Evolutionary conservation across 202 grass and related monocot species (phyloP), one percentile per base, ranked within the genome.

Genomic region (Zizania palustris): DNA sequence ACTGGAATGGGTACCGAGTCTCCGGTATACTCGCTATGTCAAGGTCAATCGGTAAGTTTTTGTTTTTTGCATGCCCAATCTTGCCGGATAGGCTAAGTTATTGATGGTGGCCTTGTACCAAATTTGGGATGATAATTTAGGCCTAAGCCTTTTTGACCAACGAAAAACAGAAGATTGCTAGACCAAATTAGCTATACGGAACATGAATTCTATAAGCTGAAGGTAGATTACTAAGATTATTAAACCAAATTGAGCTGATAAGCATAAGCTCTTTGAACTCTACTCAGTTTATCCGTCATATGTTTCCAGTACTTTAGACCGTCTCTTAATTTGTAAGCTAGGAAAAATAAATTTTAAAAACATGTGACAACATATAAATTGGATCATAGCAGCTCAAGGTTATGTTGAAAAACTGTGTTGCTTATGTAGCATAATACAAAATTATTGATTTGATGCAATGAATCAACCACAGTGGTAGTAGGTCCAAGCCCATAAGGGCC

Each of bases 11-110:
- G 18, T 73, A 85, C 60, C 88, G 92, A 18, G 90, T 97, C 33
- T 75, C 77, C 61, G 85, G 80, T 77, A 69, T 85, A 76, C 90
- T 93, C 73, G 85, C 90, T 39, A 90, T 93, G 87, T 93, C 93
- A 50, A 83, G 87, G 14, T 88, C 93, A 46, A 93, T 93, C 2
- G 90, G 93, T 97, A 86, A 75, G 79, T 71, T 50, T 48, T 45
- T 67, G 79, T n/a, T 10, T 63, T 67, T 86, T 51, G 28, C 64
- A 74, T 36, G 11, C 72, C 55, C 80, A 22, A 35, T 40, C 28
- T 44, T 70, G 71, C 19, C 41, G 14, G 34, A 7, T 38, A 58
- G n/a, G 33, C 4, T 20, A 62, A 62, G 49, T 50, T 71, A 60
- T 60, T 69, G 53, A 70, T 69, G 22, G 46, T 69, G 46, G 33